Evolutionary conservation across 1,284 basidiomycete species (phyloP).

Genomic region (Rhizopogon hawkerae): DNA sequence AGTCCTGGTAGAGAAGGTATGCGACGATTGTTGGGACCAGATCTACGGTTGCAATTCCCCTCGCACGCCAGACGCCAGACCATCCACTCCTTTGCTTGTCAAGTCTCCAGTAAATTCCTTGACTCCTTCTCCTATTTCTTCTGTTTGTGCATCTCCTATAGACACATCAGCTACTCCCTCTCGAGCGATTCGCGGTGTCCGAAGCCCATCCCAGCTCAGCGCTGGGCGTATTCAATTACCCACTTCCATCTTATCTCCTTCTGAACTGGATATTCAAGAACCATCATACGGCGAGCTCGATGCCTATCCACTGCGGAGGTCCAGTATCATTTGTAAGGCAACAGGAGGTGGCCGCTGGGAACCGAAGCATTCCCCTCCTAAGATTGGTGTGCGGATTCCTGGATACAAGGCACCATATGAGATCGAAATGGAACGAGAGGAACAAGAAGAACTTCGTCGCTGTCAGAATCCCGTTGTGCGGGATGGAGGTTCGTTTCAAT

Average conservation of each 20-base stretch:
- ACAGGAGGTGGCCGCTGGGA: slow-evolving; percentile 69
- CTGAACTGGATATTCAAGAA: slow-evolving; percentile 26
- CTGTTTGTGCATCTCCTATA: slow-evolving; percentile 30
- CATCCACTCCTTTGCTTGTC: slow-evolving; percentile 22
- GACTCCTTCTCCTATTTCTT: slow-evolving; percentile 27
- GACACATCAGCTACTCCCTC: slow-evolving; percentile 20
- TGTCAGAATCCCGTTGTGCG: slow-evolving; percentile 51
- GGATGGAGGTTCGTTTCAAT: slow-evolving; percentile 42
- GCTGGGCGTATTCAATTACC: slow-evolving; percentile 28
- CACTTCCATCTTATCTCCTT: slow-evolving; percentile 27
- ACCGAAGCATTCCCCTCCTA: slow-evolving; percentile 44
- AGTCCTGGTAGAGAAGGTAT: slow-evolving; percentile 46
- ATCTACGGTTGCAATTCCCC: slow-evolving; percentile 47
- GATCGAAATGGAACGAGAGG: slow-evolving; percentile 56
- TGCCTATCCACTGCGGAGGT: slow-evolving; percentile 58
- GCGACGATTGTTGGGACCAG: slow-evolving; percentile 66
- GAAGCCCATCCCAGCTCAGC: slow-evolving; percentile 26
- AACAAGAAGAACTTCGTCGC: slow-evolving; percentile 39
- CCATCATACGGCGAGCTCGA: slow-evolving; percentile 53
- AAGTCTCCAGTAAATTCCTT: slow-evolving; percentile 25
- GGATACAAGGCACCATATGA: slow-evolving; percentile 59
- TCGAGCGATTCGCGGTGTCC: slow-evolving; percentile 19
- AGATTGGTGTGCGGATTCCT: slow-evolving; percentile 45
- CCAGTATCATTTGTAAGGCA: slow-evolving; percentile 61
- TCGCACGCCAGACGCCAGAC: slow-evolving; percentile 35